phyloP scores from a whole-genome alignment of 2,329 filamentous ascomycete species.

The Orbilia javanica region DNA sequence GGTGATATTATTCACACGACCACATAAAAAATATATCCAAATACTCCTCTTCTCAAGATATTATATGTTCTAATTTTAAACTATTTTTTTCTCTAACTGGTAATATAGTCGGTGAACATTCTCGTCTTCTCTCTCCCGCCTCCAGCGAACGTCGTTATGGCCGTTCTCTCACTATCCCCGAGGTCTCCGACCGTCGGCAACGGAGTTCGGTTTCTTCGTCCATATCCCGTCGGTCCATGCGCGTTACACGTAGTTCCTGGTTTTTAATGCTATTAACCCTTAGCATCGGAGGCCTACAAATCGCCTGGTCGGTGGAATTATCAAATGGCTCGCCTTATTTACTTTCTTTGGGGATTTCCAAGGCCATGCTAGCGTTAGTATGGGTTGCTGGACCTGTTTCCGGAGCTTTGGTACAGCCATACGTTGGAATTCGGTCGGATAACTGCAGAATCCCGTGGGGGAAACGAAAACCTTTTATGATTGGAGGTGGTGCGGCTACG shows the following conservation, averaged over 20 bases:
- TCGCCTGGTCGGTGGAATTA: constrained; percentile 95
- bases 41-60: neutral
- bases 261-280: constrained; percentile 89
- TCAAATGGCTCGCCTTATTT: constrained; percentile 91
- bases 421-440: constrained; percentile 84
- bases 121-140: constrained; percentile 50
- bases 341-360: constrained; percentile 83
- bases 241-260: constrained; percentile 79
- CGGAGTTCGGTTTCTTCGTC: constrained; percentile 52
- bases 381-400: constrained; percentile 87
- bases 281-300: constrained; percentile 86
- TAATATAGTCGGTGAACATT: constrained; percentile 39
- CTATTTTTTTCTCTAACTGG: neutral
- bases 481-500: constrained; percentile 76
- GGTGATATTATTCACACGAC: constrained; percentile 25
- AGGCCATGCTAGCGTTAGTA: constrained; percentile 83
- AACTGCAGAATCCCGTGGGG: constrained; percentile 81
- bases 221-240: constrained; percentile 55
- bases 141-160: constrained; percentile 51
- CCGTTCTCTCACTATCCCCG: constrained; percentile 53
- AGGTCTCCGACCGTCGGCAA: constrained; percentile 46
- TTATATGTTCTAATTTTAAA: neutral
- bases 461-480: constrained; percentile 84
- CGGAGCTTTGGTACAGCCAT: constrained; percentile 83
- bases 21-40: neutral